A percentile compares a stretch with the other conserved stretches of the same genome.
phyloP scores from a whole-genome alignment of 2,329 filamentous ascomycete genomes.

The Shiraia bambusicola region DNA sequence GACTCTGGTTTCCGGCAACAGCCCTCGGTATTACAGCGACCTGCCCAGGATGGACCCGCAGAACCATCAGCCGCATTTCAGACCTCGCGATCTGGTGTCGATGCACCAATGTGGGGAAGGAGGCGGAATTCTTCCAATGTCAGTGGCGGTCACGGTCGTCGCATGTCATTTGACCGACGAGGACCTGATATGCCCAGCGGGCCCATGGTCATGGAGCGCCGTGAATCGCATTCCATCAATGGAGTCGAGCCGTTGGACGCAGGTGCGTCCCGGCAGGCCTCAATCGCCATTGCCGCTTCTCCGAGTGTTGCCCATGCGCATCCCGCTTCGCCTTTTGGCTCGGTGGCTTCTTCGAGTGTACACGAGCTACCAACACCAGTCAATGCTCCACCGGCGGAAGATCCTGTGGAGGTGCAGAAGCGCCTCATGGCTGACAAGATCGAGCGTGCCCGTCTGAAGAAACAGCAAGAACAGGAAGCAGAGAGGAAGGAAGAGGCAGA shows the following conservation, averaged over 20 bases:
- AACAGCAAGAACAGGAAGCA: slow-evolving; percentile 57
- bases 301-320: slow-evolving; percentile 35
- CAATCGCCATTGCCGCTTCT: slow-evolving; percentile 30
- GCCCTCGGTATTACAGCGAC: slow-evolving; percentile 76
- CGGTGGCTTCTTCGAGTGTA: slow-evolving; percentile 23
- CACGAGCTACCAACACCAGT: slow-evolving; percentile 32
- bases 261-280: slow-evolving; percentile 23
- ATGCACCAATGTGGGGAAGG: slow-evolving; percentile 64
- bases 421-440: slow-evolving; percentile 70
- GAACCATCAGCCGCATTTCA: slow-evolving; percentile 89
- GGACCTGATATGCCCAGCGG: slow-evolving; percentile 41
- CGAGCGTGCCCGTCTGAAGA: slow-evolving; percentile 68
- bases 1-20: slow-evolving; percentile 73
- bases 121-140: slow-evolving; percentile 88
- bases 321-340: slow-evolving; percentile 41
- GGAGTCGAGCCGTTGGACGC: slow-evolving; percentile 26
- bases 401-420: slow-evolving; percentile 65
- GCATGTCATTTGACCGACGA: slow-evolving; percentile 58
- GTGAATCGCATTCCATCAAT: slow-evolving; percentile 35
- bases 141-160: slow-evolving; percentile 77
- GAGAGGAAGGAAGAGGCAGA: slow-evolving; percentile 73
- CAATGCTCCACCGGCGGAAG: slow-evolving; percentile 54
- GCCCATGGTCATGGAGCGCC: slow-evolving; percentile 31
- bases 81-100: slow-evolving; percentile 70
- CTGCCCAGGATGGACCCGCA: slow-evolving; percentile 64